phyloP scores from a whole-genome alignment of 2,329 filamentous ascomycete species.

The Xylariaceae sp. region DNA sequence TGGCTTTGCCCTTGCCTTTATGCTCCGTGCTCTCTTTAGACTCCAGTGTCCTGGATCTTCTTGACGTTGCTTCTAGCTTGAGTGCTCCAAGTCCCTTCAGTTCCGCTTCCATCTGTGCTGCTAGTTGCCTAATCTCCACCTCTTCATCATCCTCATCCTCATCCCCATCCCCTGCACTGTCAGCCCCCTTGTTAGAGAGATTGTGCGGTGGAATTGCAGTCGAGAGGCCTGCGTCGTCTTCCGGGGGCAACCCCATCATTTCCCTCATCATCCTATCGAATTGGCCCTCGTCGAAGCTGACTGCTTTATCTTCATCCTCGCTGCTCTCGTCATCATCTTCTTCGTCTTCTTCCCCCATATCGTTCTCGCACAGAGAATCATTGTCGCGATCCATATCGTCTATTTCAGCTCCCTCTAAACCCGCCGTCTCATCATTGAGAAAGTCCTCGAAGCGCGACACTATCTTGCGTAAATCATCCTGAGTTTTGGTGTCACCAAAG shows the following conservation, averaged over 20 bases:
- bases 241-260: constrained; percentile 68
- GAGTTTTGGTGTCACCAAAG: constrained; percentile 63
- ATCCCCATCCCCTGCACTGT: background rate
- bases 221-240: constrained; percentile 9
- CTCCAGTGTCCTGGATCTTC: constrained; percentile 33
- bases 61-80: constrained; percentile 43
- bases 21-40: constrained; percentile 24
- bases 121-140: constrained; percentile 60
- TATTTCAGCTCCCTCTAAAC: constrained; percentile 70
- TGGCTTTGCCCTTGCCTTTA: constrained; percentile 22
- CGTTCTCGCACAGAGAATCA: constrained; percentile 48
- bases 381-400: constrained; percentile 67
- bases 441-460: constrained; percentile 93
- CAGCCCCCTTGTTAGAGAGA: background rate
- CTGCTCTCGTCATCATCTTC: constrained; percentile 52
- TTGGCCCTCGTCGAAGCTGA: constrained; percentile 78
- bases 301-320: constrained; percentile 67
- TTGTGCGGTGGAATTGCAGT: constrained; percentile 10
- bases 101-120: constrained; percentile 68
- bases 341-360: constrained; percentile 20
- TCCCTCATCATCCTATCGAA: constrained; percentile 87
- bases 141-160: constrained; percentile 49
- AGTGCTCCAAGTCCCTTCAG: constrained; percentile 65
- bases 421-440: constrained; percentile 78
- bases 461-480: constrained; percentile 81